Conservation (phyloP, 192 early-diverging fungal genomes). For the Backusella australiensis region DNA sequence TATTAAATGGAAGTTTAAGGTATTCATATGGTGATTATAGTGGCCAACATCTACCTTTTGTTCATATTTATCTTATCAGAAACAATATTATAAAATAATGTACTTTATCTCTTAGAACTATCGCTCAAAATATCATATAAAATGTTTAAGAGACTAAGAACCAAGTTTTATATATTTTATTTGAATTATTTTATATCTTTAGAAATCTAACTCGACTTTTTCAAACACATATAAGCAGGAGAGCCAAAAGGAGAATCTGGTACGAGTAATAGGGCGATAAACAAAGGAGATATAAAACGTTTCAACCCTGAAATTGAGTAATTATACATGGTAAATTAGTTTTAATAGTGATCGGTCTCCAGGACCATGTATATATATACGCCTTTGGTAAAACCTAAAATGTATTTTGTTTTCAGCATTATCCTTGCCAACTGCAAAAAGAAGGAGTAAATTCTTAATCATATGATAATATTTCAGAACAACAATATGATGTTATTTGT, state of each 20-base stretch:
- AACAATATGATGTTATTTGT: neutral
- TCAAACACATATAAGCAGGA: neutral
- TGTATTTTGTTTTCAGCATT: neutral
- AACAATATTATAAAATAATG: neutral
- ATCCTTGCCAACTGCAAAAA: neutral
- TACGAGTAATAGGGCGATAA: neutral
- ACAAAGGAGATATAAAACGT: neutral
- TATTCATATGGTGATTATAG: neutral
- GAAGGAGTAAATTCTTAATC: neutral
- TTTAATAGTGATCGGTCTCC: neutral
- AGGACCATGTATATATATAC: neutral
- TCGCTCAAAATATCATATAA: neutral
- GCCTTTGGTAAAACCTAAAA: neutral
- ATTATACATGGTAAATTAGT: neutral
- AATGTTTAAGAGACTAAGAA: slow-evolving; percentile 2
- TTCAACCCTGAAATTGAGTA: neutral
- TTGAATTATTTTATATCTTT: slow-evolving; percentile 3
- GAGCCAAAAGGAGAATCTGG: neutral
- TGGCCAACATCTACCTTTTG: neutral
- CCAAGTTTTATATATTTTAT: neutral
- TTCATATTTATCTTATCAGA: neutral
- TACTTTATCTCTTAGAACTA: neutral
- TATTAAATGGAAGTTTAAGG: neutral
- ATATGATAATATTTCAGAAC: neutral
- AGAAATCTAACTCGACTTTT: neutral